phyloP scores from a whole-genome alignment of 2,329 filamentous ascomycete species.

The Bertia moriformis region DNA sequence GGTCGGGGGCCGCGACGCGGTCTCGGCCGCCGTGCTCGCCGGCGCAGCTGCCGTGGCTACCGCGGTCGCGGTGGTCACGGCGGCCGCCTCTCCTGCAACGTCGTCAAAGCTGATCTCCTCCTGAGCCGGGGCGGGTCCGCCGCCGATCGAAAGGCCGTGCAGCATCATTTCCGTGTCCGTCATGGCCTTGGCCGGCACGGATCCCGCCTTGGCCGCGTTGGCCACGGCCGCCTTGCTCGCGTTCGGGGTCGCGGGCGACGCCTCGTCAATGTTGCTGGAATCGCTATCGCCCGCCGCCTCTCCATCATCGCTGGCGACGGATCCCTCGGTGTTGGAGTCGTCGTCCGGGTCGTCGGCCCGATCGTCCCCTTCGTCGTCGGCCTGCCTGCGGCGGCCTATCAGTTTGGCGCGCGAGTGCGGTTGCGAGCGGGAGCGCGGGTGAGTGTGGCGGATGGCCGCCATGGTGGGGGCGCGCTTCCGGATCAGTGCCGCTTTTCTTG shows the following conservation, averaged over 20 bases:
- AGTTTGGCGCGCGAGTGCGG: conserved; percentile 46
- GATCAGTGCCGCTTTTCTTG: too few species aligned
- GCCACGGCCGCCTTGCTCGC: too few species aligned
- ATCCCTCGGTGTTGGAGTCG: conserved; percentile 52
- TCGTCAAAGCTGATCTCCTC: conserved; percentile 33
- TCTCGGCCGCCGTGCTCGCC: neutral
- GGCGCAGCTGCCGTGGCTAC: too few species aligned
- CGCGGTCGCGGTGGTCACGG: conserved; percentile 15
- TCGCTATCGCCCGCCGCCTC: conserved; percentile 46
- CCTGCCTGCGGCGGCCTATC: conserved; percentile 52
- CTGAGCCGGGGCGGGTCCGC: conserved; percentile 21
- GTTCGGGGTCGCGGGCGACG: conserved; percentile 31
- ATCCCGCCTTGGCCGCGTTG: conserved; percentile 6
- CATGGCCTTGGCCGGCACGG: conserved; percentile 11
- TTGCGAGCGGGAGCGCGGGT: too few species aligned
- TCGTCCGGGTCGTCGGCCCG: conserved; percentile 49
- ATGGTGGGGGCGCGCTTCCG: too few species aligned
- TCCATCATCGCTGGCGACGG: conserved; percentile 45
- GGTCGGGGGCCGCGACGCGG: neutral
- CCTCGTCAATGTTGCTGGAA: conserved; percentile 44
- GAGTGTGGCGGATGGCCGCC: too few species aligned
- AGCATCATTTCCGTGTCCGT: conserved; percentile 46
- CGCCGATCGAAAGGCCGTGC: conserved; percentile 31
- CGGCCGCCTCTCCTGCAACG: conserved; percentile 18
- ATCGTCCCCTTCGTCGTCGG: conserved; percentile 59